These are phyloP conservation scores for Suhomyces prunicola DNA, from an alignment of 805 yeast genomes.

Conservation along the genomic window DNA sequence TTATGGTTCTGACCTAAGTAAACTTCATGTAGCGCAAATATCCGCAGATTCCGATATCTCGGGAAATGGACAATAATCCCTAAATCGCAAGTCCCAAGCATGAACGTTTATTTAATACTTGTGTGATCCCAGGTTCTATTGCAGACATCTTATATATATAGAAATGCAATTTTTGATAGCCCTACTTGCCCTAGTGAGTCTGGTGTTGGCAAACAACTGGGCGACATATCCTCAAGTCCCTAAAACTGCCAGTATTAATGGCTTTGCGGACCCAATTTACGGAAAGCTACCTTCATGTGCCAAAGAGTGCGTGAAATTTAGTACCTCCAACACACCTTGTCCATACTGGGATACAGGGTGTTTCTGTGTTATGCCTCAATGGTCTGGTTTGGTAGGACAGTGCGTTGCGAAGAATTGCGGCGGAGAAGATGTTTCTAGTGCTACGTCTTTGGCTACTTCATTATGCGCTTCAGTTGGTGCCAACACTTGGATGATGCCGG, in stretches of 20 bases:
- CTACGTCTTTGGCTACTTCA: constrained; percentile 42
- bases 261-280: constrained; percentile 38
- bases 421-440: constrained; percentile 34
- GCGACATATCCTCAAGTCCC: constrained; percentile 46
- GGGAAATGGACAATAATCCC: neutral
- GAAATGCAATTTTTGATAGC: neutral
- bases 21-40: neutral
- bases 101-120: neutral
- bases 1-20: neutral
- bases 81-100: neutral
- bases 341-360: constrained; percentile 55
- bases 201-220: constrained; percentile 11
- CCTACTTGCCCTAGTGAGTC: neutral
- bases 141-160: neutral
- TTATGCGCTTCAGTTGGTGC: constrained; percentile 43
- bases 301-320: constrained; percentile 33
- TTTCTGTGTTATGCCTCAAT: constrained; percentile 47
- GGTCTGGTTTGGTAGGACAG: constrained; percentile 42
- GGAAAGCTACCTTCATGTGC: constrained; percentile 34
- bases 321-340: constrained; percentile 44
- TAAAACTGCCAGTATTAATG: constrained; percentile 46
- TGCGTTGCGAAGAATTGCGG: constrained; percentile 39
- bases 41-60: neutral
- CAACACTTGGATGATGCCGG: constrained; percentile 45
- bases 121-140: neutral